Evolutionary conservation across 1,284 basidiomycete genomes (phyloP).

Genomic region (Phellinidium pouzarii): DNA sequence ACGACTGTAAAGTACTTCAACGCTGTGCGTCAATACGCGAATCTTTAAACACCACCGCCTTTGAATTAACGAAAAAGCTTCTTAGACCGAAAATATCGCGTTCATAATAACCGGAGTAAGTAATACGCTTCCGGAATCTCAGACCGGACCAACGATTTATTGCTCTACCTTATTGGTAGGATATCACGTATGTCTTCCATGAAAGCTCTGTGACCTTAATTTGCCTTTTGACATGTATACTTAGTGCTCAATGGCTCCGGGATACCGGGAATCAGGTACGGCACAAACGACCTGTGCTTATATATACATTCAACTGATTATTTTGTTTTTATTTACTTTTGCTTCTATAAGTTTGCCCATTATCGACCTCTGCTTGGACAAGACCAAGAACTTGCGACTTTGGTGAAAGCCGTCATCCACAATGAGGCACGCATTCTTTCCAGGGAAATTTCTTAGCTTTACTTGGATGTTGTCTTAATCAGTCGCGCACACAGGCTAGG

Average conservation of each 20-base stretch:
- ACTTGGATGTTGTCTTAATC: not conserved
- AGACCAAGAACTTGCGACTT: slow-evolving; percentile 51
- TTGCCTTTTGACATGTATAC: not conserved
- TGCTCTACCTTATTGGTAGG: slow-evolving; percentile 36
- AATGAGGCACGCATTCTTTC: slow-evolving; percentile 37
- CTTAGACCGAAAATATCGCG: slow-evolving; percentile 55
- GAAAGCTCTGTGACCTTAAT: not conserved
- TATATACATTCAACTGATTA: slow-evolving; percentile 9
- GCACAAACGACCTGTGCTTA: slow-evolving; percentile 1
- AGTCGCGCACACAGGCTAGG: slow-evolving; percentile 34
- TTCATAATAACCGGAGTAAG: slow-evolving; percentile 70
- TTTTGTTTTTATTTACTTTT: not conserved
- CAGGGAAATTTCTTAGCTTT: no score
- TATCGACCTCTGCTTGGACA: slow-evolving; percentile 51
- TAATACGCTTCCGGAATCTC: slow-evolving; percentile 14
- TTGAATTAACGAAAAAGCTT: slow-evolving; percentile 17
- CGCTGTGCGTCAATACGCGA: slow-evolving; percentile 34
- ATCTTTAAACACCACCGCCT: slow-evolving; percentile 6
- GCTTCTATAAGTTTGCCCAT: slow-evolving; percentile 49
- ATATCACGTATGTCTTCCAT: slow-evolving; percentile 48
- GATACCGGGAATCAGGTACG: slow-evolving; percentile 69
- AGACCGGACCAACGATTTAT: slow-evolving; percentile 2
- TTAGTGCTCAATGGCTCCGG: slow-evolving; percentile 47
- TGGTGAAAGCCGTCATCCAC: slow-evolving; percentile 71
- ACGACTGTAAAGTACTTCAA: slow-evolving; percentile 71